phyloP scores from a whole-genome alignment of 1,139 yeast genomes.

The Lipomyces yarrowii region DNA sequence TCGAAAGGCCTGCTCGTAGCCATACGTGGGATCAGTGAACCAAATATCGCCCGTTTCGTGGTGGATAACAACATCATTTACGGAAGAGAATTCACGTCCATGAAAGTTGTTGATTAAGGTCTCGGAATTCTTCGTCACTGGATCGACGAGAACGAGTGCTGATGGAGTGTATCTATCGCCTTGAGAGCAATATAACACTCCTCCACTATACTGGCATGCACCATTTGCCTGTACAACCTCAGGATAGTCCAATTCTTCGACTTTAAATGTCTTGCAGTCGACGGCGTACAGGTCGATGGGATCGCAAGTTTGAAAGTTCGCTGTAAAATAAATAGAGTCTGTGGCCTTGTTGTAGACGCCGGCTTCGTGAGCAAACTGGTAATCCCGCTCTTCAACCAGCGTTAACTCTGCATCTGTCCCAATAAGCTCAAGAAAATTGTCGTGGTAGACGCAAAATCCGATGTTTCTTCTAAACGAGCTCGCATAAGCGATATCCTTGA shows the following conservation, averaged over 20 bases:
- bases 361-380: constrained; percentile 17
- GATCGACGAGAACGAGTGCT: constrained; percentile 9
- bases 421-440: too few relatives aligned
- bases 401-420: too few relatives aligned
- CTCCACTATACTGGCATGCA: constrained; percentile 8
- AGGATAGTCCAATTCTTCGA: too few relatives aligned
- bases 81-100: neutral
- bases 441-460: too few relatives aligned
- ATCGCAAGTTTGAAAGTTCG: constrained; percentile 17
- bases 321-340: constrained; percentile 16
- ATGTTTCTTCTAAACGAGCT: too few relatives aligned
- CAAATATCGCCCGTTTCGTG: constrained; percentile 30
- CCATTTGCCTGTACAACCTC: neutral
- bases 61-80: constrained; percentile 31
- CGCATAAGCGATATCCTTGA: too few relatives aligned
- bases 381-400: constrained; percentile 7
- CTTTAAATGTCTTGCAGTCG: neutral
- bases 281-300: constrained; percentile 11
- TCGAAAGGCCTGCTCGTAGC: constrained; percentile 29
- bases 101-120: neutral
- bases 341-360: constrained; percentile 16
- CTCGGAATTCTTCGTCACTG: neutral
- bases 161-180: constrained; percentile 3
- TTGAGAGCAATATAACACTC: constrained; percentile 15
- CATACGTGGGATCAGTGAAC: constrained; percentile 32